phyloP scores from a whole-genome alignment of 2,329 filamentous ascomycete genomes.

The Xylogone sp. region DNA sequence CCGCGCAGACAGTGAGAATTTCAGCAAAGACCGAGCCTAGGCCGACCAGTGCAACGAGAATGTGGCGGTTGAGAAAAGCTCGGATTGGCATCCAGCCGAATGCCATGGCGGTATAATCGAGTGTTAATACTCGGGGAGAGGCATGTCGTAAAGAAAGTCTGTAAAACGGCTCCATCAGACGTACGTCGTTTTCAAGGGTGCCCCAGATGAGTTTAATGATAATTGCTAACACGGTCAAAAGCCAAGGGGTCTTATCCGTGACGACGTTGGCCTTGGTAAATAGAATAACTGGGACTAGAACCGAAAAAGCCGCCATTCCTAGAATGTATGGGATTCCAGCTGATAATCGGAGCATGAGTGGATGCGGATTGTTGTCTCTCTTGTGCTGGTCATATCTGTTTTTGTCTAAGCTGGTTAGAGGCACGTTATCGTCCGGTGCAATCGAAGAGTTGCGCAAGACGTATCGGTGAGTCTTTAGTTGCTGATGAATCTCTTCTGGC shows the following conservation, averaged over 20 bases:
- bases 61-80: conserved; percentile 60
- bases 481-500: conserved; percentile 63
- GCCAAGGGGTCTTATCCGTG: conserved; percentile 60
- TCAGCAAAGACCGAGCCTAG: conserved; percentile 71
- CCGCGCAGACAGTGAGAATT: conserved; percentile 65
- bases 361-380: conserved; percentile 59
- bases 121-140: conserved; percentile 59
- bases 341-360: conserved; percentile 60
- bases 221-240: conserved; percentile 63
- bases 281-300: conserved; percentile 57
- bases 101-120: conserved; percentile 71
- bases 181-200: conserved; percentile 63
- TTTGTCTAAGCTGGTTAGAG: conserved; percentile 35
- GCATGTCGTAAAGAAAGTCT: conserved; percentile 64
- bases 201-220: conserved; percentile 66
- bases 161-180: conserved; percentile 73
- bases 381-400: conserved; percentile 47
- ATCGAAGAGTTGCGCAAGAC: conserved; percentile 67
- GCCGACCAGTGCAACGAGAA: conserved; percentile 64
- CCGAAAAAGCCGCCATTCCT: conserved; percentile 52
- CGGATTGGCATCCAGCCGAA: conserved; percentile 61
- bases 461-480: conserved; percentile 63
- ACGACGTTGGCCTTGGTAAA: conserved; percentile 53
- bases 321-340: conserved; percentile 59
- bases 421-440: conserved; percentile 56